Percentiles rank a stretch among this genome's conserved stretches.
Evolutionary conservation across 2,329 filamentous ascomycete genomes (phyloP).

Genomic region (Fusarium secorum): DNA sequence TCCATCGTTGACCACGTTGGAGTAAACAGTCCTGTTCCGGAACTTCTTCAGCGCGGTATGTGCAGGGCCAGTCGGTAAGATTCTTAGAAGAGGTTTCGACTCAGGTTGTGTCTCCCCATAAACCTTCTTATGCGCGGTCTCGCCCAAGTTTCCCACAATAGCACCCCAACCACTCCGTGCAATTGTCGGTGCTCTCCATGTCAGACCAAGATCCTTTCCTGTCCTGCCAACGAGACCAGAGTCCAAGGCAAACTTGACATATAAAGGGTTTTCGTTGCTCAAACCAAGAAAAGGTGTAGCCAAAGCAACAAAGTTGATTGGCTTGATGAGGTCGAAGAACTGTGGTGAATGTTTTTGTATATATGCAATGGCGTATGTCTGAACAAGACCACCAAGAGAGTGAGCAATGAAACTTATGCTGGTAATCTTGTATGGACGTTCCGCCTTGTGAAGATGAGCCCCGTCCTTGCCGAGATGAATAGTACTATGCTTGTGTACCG

Average conservation of each 20-base stretch:
- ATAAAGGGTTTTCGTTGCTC: conserved; percentile 97
- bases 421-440: conserved; percentile 80
- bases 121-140: conserved; percentile 42
- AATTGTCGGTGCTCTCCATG: conserved; percentile 89
- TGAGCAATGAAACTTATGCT: conserved; percentile 96
- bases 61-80: conserved; percentile 89
- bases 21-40: conserved; percentile 89
- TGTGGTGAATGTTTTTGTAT: conserved; percentile 94
- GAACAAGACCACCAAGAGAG: conserved; percentile 87
- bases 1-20: conserved; percentile 96
- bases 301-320: conserved; percentile 88
- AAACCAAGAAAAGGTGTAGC: conserved; percentile 89
- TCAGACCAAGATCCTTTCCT: conserved; percentile 91
- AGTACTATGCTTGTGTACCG: conserved; percentile 68
- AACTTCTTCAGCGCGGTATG: conserved; percentile 89
- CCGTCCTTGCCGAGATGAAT: conserved; percentile 64
- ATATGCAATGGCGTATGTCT: conserved; percentile 95
- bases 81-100: conserved; percentile 86
- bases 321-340: conserved; percentile 86
- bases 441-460: conserved; percentile 56
- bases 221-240: conserved; percentile 96
- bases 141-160: conserved; percentile 81
- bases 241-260: conserved; percentile 95
- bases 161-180: conserved; percentile 88
- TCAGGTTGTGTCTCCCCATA: conserved; percentile 65